Percentiles rank a stretch among this genome's conserved stretches.
These are phyloP conservation scores for Fusarium pseudoanthophilum DNA, from an alignment of 2,329 filamentous ascomycete genomes.

Conservation along the genomic window DNA sequence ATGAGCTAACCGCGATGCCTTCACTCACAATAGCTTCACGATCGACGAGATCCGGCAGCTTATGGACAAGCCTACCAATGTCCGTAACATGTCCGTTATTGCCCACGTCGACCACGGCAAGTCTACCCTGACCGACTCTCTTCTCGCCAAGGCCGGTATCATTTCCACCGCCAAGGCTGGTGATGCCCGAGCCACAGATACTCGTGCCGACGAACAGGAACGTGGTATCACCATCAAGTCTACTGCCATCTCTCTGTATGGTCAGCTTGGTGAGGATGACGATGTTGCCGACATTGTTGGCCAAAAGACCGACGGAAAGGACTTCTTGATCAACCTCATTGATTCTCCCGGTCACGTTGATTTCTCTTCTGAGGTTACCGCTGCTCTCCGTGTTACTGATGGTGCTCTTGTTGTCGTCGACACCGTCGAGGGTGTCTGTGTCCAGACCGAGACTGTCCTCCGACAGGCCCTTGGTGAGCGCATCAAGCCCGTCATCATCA, in stretches of 20 bases:
- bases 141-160: slow-evolving; percentile 99
- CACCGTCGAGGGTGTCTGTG: slow-evolving; percentile 99
- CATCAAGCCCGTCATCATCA: slow-evolving; percentile 99
- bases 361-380: slow-evolving; percentile 99
- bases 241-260: slow-evolving; percentile 98
- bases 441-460: slow-evolving; percentile 99
- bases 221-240: slow-evolving; percentile 99
- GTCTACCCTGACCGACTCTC: slow-evolving; percentile 98
- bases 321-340: slow-evolving; percentile 99
- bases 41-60: slow-evolving; percentile 87
- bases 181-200: slow-evolving; percentile 96
- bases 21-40: slow-evolving; percentile 80
- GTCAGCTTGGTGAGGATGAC: slow-evolving; percentile 80
- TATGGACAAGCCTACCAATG: slow-evolving; percentile 83
- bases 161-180: slow-evolving; percentile 98
- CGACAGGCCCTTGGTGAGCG: slow-evolving; percentile 99
- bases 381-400: slow-evolving; percentile 99
- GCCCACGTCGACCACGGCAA: slow-evolving; percentile 99
- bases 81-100: slow-evolving; percentile 99
- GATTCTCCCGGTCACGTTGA: slow-evolving; percentile 99
- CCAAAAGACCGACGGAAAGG: slow-evolving; percentile 87
- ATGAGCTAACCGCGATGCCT: slow-evolving; percentile 61
- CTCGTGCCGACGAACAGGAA: slow-evolving; percentile 97
- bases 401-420: slow-evolving; percentile 99
- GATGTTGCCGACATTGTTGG: slow-evolving; percentile 95